These are phyloP conservation scores for Bruguiera hainesii DNA, from an alignment of 441 rosid species.

Conservation along the genomic window DNA sequence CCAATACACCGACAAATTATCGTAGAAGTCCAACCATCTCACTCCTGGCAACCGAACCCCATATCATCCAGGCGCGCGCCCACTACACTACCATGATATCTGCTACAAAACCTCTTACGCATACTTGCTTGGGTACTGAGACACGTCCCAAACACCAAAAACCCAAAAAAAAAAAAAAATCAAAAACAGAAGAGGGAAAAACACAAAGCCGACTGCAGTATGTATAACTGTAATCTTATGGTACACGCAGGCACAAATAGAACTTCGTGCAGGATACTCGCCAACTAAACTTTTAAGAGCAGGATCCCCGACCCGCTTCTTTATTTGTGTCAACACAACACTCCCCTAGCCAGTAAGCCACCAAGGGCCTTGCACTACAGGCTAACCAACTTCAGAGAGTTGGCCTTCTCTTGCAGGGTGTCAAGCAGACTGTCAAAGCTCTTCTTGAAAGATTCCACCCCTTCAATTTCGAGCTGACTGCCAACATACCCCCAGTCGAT, in stretches of 20 bases:
- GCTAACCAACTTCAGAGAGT: slow-evolving; percentile 72
- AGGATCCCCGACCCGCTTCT: slow-evolving; percentile 31
- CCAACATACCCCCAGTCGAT: slow-evolving; percentile 88
- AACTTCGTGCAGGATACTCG: slow-evolving; percentile 22
- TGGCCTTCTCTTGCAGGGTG: slow-evolving; percentile 93
- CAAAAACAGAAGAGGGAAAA: too few species aligned
- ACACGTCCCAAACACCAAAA: too few species aligned
- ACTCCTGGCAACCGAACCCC: too few species aligned
- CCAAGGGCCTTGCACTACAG: slow-evolving; percentile 31
- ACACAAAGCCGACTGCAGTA: neutral
- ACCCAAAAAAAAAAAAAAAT: too few species aligned
- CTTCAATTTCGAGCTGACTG: slow-evolving; percentile 81
- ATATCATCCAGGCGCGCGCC: too few species aligned
- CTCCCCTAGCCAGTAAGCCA: slow-evolving; percentile 13
- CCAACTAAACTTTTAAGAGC: slow-evolving; percentile 21
- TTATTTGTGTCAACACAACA: slow-evolving; percentile 19
- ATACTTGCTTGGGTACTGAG: too few species aligned
- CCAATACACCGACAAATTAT: too few species aligned
- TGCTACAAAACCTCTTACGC: too few species aligned
- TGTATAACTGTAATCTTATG: slow-evolving; percentile 11
- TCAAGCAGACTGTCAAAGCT: slow-evolving; percentile 91
- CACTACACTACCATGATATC: too few species aligned
- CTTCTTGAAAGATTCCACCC: slow-evolving; percentile 88
- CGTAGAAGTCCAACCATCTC: too few species aligned
- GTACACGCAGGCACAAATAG: neutral